phyloP scores from a whole-genome alignment of 2,329 filamentous ascomycete species.

The Colletotrichum nymphaeae region DNA sequence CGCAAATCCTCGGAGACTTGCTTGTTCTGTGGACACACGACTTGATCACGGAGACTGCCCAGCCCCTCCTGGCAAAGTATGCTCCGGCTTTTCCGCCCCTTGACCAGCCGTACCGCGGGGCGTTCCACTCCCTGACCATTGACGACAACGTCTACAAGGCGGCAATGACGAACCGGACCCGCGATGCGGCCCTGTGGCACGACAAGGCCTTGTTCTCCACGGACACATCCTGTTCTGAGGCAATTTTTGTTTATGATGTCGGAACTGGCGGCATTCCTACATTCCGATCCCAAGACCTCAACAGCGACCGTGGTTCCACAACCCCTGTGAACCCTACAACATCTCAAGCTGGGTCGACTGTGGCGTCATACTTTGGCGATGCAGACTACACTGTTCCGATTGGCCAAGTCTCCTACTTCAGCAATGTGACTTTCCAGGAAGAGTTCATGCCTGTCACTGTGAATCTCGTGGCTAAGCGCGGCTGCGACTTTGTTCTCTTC shows the following conservation, averaged over 20 bases:
- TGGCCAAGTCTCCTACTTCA: constrained; percentile 52
- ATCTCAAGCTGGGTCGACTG: constrained; percentile 36
- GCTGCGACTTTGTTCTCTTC: constrained; percentile 55
- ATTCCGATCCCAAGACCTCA: constrained; percentile 48
- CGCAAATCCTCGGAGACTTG: background rate
- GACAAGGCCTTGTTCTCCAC: constrained; percentile 50
- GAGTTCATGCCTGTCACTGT: constrained; percentile 56
- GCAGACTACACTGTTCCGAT: constrained; percentile 55
- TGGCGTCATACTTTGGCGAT: constrained; percentile 41
- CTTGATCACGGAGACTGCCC: background rate
- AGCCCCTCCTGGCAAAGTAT: background rate
- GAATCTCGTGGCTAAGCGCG: constrained; percentile 53
- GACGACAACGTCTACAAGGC: background rate
- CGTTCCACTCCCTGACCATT: constrained; percentile 39
- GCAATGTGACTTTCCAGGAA: constrained; percentile 50
- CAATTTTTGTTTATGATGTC: constrained; percentile 54
- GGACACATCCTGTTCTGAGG: constrained; percentile 51
- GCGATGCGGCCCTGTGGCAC: constrained; percentile 43
- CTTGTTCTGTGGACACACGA: constrained; percentile 18
- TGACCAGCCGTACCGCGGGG: background rate
- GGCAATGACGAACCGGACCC: background rate
- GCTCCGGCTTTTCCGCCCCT: background rate
- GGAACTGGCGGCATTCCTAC: constrained; percentile 53
- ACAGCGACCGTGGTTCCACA: constrained; percentile 43
- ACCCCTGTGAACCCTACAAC: constrained; percentile 46